Evolutionary conservation across 495 filamentous ascomycete genomes (phyloP), one percentile per base, ranked within the genome.

Genomic region (Podospora tetraspora): DNA sequence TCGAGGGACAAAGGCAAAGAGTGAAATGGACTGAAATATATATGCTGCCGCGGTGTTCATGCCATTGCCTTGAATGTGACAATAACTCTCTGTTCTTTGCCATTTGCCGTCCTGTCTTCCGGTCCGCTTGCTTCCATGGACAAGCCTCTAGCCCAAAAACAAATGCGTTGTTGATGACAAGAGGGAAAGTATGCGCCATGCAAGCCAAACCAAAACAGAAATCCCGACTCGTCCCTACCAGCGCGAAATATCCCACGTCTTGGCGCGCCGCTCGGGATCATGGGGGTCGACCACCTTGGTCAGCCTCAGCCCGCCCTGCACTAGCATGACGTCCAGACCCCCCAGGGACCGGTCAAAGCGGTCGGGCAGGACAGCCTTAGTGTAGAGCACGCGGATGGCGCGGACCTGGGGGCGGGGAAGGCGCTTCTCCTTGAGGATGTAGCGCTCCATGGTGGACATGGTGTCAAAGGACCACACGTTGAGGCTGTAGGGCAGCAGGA

Each of bases 381-480:
- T 60, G 61, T 73, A 77, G 23, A 78, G 63, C 32, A 69, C 30
- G n/a, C 59, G 66, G 27, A 78, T 72, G n/a, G 76, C 76, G 22
- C 72, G 70, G 13, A 69, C 66, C 30, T 78, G 76, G 9, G 58
- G 32, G 63, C 59, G 58, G 1, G 74, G 68, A 30, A 78, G 62
- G 10, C 72, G 43, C 68, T 71, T 72, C 69, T 78, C 76, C 69
- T 71, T 78, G 32, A 72, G 37, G 23, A 76, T 27, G 63, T 65
- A 75, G 4, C 74, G 68, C 23, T 76, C 76, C 74, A 78, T 74
- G 37, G 73, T 69, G 22, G 61, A 56, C 2, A 27, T n/a, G 6
- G 57, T 70, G 65, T 73, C 71, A 24, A 78, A 78, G 3, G 72
- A 75, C 74, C 74, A 76, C n/a, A 66, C 66, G 64, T 78, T 78